phyloP scores from a whole-genome alignment of 305 asterid species.

The Euphrasia arctica region DNA sequence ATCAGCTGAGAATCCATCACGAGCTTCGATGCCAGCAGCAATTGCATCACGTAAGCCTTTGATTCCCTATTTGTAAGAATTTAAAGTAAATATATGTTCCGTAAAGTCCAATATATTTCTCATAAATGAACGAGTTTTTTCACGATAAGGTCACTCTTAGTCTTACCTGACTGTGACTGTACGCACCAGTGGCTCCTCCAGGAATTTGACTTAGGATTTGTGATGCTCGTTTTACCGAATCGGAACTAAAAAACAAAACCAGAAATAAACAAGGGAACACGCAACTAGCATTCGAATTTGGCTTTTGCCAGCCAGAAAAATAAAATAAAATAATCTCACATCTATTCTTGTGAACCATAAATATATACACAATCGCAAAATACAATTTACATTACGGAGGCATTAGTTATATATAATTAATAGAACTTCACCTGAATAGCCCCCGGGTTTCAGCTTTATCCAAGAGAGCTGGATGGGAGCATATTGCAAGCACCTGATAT shows the following conservation, averaged over 20 bases:
- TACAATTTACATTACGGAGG: not conserved
- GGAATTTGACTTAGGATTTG: conserved; percentile 93
- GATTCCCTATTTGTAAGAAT: conserved; percentile 53
- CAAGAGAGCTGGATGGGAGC: conserved; percentile 85
- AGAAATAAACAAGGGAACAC: too few species aligned
- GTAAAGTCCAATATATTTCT: too few species aligned
- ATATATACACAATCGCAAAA: not conserved
- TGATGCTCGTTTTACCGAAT: conserved; percentile 83
- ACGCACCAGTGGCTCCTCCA: conserved; percentile 99
- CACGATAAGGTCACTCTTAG: not conserved
- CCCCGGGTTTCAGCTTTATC: conserved; percentile 88
- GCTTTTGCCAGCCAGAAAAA: too few species aligned
- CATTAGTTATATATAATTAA: not conserved
- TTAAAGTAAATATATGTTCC: too few species aligned
- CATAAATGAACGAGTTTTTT: too few species aligned
- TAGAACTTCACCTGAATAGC: conserved; percentile 59
- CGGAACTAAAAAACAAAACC: conserved; percentile 49
- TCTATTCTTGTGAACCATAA: too few species aligned
- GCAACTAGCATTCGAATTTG: too few species aligned
- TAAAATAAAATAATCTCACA: too few species aligned
- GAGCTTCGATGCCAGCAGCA: conserved; percentile 78
- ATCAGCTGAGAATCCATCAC: conserved; percentile 83
- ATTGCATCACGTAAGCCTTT: conserved; percentile 80
- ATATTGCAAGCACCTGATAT: conserved; percentile 85
- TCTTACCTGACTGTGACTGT: conserved; percentile 94